Evolutionary conservation across 345 rosid species (phyloP).

Genomic region (Arabidopsis suecica): DNA sequence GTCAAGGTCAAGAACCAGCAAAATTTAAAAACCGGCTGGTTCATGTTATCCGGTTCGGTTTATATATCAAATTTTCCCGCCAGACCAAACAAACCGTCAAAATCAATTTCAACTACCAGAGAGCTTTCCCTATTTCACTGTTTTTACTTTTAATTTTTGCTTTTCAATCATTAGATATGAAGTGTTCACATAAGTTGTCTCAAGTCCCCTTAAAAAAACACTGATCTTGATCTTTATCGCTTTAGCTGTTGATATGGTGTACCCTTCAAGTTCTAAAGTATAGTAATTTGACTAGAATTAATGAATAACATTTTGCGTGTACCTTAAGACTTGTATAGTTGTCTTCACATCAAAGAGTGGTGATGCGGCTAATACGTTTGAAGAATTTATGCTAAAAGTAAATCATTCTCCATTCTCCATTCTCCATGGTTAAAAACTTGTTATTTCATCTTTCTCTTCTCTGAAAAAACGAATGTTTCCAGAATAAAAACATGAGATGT

Average conservation of each 20-base stretch:
- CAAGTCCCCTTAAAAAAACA: too few relatives aligned
- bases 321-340: not conserved
- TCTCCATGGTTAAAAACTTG: not conserved
- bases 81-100: constrained; percentile 12
- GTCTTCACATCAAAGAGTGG: not conserved
- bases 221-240: not conserved
- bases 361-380: not conserved
- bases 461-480: constrained; percentile 32
- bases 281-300: not conserved
- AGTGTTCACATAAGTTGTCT: not conserved
- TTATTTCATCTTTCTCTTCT: constrained; percentile 12
- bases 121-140: not conserved
- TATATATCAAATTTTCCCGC: not conserved
- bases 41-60: constrained; percentile 6
- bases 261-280: not conserved
- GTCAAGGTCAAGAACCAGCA: constrained; percentile 19
- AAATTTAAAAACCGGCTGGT: constrained; percentile 14
- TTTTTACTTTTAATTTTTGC: too few relatives aligned
- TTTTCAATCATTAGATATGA: not conserved
- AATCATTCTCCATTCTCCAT: not conserved
- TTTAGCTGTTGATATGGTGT: not conserved
- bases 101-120: not conserved
- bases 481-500: constrained; percentile 20
- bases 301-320: not conserved
- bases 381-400: not conserved